These are phyloP conservation scores for Asterophora parasitica DNA, from an alignment of 768 basidiomycete genomes.

Conservation along the genomic window DNA sequence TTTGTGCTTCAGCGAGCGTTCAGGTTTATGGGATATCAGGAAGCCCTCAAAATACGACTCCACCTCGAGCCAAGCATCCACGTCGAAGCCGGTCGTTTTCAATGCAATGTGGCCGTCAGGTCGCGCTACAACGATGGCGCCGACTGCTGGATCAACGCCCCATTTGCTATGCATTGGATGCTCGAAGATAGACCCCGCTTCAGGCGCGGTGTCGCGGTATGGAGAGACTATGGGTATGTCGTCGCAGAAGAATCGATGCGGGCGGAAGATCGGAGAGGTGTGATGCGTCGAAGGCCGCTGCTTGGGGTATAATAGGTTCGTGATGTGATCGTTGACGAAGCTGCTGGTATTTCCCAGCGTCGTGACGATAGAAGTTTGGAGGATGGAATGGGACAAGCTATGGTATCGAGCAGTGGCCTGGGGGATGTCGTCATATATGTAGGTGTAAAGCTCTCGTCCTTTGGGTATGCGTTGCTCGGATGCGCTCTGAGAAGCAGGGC, in stretches of 20 bases:
- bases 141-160: conserved; percentile 10
- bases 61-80: conserved; percentile 12
- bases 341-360: conserved; percentile 8
- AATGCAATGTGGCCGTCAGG: conserved; percentile 13
- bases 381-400: conserved; percentile 10
- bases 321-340: conserved; percentile 11
- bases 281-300: background rate
- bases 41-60: conserved; percentile 13
- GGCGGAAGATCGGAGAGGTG: conserved; percentile 12
- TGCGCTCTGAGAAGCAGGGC: background rate
- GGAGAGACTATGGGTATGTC: conserved; percentile 15
- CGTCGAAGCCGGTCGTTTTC: conserved; percentile 10
- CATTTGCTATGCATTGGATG: conserved; percentile 16
- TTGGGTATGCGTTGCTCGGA: conserved; percentile 1
- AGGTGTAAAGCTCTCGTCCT: conserved; percentile 11
- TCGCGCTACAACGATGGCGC: conserved; percentile 13
- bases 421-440: conserved; percentile 15
- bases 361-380: conserved; percentile 12
- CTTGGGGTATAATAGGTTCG: conserved; percentile 9
- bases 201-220: conserved; percentile 13
- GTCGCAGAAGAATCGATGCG: conserved; percentile 14
- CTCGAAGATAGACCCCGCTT: conserved; percentile 14
- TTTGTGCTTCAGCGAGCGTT: conserved; percentile 3
- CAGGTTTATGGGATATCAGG: conserved; percentile 2
- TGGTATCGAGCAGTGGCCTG: conserved; percentile 13